A percentile compares a stretch with the other conserved stretches of the same genome.
Conservation (phyloP, 2,329 filamentous ascomycete genomes). For the Sporothrix dimorphospora region DNA sequence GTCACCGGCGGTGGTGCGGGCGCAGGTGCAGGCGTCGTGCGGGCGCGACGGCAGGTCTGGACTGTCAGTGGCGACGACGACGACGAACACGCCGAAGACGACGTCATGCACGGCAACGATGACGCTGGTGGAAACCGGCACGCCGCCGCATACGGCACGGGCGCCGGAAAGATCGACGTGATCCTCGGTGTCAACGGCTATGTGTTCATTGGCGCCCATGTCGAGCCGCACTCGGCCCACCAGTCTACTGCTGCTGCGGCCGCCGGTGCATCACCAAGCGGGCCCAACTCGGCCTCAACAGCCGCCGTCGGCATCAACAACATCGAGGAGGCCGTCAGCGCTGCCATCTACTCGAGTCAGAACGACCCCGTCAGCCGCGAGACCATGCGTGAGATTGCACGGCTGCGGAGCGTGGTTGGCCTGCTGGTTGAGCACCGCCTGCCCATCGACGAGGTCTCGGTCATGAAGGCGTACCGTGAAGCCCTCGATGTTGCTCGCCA, state of each 20-base stretch:
- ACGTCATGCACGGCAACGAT: slow-evolving; percentile 64
- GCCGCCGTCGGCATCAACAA: slow-evolving; percentile 66
- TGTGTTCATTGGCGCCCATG: slow-evolving; percentile 70
- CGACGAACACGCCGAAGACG: slow-evolving; percentile 76
- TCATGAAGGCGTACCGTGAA: slow-evolving; percentile 79
- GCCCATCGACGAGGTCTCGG: slow-evolving; percentile 86
- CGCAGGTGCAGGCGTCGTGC: slow-evolving; percentile 82
- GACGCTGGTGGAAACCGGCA: slow-evolving; percentile 7
- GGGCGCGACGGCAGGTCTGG: slow-evolving; percentile 84
- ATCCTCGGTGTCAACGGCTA: slow-evolving; percentile 95
- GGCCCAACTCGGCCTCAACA: slow-evolving; percentile 30
- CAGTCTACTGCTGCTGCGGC: slow-evolving; percentile 58
- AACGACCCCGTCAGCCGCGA: slow-evolving; percentile 80
- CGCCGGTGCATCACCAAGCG: slow-evolving; percentile 50
- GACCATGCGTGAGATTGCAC: slow-evolving; percentile 85
- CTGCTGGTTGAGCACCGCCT: slow-evolving; percentile 81
- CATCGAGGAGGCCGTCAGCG: slow-evolving; percentile 83
- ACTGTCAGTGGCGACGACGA: slow-evolving; percentile 62
- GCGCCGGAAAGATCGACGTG: slow-evolving; percentile 74
- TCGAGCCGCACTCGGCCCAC: slow-evolving; percentile 43
- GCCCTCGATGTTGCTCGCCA: slow-evolving; percentile 74
- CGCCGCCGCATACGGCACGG: slow-evolving; percentile 34
- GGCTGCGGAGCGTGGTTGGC: slow-evolving; percentile 78
- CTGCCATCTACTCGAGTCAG: slow-evolving; percentile 89
- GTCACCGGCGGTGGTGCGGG: slow-evolving; percentile 82